Evolutionary conservation across 2,329 filamentous ascomycete genomes (phyloP).

Genomic region (Neonectria sp.): DNA sequence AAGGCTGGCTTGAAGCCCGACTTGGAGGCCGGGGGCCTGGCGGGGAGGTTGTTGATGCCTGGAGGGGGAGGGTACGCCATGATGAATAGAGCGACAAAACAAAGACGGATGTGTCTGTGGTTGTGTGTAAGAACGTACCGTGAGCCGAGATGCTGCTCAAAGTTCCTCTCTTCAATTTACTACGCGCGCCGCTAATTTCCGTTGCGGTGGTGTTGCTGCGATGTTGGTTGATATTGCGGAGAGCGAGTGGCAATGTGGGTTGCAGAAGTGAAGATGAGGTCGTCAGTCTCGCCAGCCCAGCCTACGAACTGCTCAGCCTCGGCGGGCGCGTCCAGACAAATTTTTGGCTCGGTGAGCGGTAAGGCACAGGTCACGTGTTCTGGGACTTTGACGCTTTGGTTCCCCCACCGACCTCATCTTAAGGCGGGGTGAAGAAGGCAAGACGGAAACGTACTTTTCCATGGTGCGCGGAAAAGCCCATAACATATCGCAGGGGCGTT

Average conservation of each 20-base stretch:
- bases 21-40: conserved; percentile 78
- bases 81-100: conserved; percentile 68
- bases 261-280: conserved; percentile 14
- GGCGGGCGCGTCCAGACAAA: conserved; percentile 11
- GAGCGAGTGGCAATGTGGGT: conserved; percentile 29
- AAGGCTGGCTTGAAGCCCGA: conserved; percentile 67
- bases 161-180: conserved; percentile 36
- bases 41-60: conserved; percentile 78
- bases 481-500: conserved; percentile 13
- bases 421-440: conserved; percentile 2
- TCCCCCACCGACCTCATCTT: conserved; percentile 2
- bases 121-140: conserved; percentile 63
- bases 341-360: conserved; percentile 31
- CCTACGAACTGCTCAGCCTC: conserved; percentile 35
- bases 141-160: conserved; percentile 61
- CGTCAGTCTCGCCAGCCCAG: conserved; percentile 22
- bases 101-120: conserved; percentile 40
- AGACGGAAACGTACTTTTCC: conserved; percentile 5
- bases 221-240: conserved; percentile 12
- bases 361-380: conserved; percentile 15
- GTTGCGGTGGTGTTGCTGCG: conserved; percentile 16
- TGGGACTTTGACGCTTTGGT: background rate
- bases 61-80: conserved; percentile 92
- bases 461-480: conserved; percentile 18
- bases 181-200: background rate